Evolutionary conservation across 352 stramenopile genomes (phyloP).

Genomic region (Phytopythium boreale): DNA sequence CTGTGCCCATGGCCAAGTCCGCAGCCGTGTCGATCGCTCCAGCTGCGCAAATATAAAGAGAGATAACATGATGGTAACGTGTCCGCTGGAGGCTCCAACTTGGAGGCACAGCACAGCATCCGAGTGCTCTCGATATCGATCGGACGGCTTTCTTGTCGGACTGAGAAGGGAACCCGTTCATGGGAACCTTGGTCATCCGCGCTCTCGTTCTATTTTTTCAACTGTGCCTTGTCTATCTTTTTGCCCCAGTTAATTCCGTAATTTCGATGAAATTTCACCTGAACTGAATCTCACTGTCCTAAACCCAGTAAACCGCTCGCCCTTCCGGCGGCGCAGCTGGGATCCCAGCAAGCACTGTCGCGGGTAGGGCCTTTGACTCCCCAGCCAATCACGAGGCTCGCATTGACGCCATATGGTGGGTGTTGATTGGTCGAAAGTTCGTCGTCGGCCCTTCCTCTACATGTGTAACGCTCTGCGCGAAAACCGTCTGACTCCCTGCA

Average conservation of each 20-base stretch:
- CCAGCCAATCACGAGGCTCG: not conserved
- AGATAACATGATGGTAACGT: no score
- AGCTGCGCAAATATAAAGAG: no score
- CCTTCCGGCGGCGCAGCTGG: constrained; percentile 1
- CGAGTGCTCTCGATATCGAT: no score
- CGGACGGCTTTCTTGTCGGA: no score
- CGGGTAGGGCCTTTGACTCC: not conserved
- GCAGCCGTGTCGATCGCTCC: not conserved
- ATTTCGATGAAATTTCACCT: not conserved
- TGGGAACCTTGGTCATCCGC: no score
- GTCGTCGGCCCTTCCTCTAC: not conserved
- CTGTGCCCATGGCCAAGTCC: not conserved
- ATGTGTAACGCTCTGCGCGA: constrained; percentile 3
- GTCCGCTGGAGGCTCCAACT: no score
- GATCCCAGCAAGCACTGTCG: not conserved
- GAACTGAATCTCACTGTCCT: not conserved
- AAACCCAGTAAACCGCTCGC: no score
- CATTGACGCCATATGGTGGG: not conserved
- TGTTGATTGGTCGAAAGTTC: constrained; percentile 1
- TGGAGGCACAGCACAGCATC: no score
- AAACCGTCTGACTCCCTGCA: constrained; percentile 5
- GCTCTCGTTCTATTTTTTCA: no score
- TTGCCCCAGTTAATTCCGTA: no score
- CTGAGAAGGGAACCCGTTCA: no score
- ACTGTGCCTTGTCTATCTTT: no score